Evolutionary conservation across 306 rosid species (phyloP).

Genomic region (Pyrus communis): DNA sequence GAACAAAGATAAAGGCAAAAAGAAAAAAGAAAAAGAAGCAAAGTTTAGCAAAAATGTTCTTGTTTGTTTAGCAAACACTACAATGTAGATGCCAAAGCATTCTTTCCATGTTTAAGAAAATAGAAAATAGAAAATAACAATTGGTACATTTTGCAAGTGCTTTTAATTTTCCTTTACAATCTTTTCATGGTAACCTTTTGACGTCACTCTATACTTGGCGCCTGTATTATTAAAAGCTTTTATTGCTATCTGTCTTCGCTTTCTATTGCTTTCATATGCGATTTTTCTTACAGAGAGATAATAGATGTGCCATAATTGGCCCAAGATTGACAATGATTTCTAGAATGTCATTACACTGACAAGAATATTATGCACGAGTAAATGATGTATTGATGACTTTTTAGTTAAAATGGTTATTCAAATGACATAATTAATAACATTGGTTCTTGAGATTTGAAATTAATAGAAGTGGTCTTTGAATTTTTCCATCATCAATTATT

Average conservation of each 20-base stretch:
- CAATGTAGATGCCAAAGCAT: neutral
- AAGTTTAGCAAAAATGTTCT: neutral
- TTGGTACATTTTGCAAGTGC: neutral
- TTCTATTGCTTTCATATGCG: no score
- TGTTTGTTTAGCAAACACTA: neutral
- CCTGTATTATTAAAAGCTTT: neutral
- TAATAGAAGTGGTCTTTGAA: accelerated
- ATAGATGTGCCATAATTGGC: no score
- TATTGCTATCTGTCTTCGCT: no score
- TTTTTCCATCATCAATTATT: no score
- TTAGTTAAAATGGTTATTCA: no score
- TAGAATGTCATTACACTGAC: no score
- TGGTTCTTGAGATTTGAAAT: no score
- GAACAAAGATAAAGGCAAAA: neutral
- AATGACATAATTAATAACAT: accelerated
- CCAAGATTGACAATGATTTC: no score
- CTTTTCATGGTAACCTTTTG: neutral
- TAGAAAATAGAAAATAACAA: neutral
- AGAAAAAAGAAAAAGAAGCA: neutral
- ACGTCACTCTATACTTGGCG: neutral
- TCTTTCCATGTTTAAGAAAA: neutral
- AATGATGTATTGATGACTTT: no score
- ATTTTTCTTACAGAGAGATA: neutral
- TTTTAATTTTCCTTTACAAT: neutral
- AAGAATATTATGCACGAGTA: no score